Evolutionary conservation across 257 asterid species (phyloP), one percentile per base, ranked within the genome.

Genomic region (Schizonepeta tenuifolia): DNA sequence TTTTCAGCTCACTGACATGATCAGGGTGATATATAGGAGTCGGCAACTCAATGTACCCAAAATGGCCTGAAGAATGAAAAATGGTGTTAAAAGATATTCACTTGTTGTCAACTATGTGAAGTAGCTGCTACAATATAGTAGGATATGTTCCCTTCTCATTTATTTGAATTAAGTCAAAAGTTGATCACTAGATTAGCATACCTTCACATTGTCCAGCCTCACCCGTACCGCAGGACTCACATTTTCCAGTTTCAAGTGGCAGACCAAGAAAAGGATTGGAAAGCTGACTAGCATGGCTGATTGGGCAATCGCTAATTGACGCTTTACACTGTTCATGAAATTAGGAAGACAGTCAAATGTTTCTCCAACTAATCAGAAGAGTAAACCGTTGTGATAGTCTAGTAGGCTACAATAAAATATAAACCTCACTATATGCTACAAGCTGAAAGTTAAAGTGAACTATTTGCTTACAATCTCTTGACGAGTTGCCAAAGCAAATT

Each of bases 171-270:
- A 46, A 55, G 18, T 72, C 64, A 63, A 75, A 65, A 15, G 12
- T 12, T 68, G 54, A 71, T 18, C 11, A 76, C 53, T 50, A 56
- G 21, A 79, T 49, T 38, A 22, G 40, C 69, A 63, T 84, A 91
- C 99, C 99, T 92, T 95, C 98, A 72, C 99, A 95, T 75, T 90
- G 95, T 61, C 99, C 98, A 36, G 96, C 88, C 82, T 95, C 99
- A 55, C 89, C 93, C 53, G 96, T 83, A 47, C 97, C 97, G 26
- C 98, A 95, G 31, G 98, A 90, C 82, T 92, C 98, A 57, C 99
- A 95, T 89, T 88, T 92, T 20, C 98, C 99, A 49, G 84, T 83
- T 77, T 95, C 92, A 50, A 95, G 95, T 4, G 98, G 99, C 78
- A 95, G 83, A 58, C 99, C 98, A 78, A 92, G 99, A 76, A 88